Evolutionary conservation across 2,329 filamentous ascomycete genomes (phyloP).

Genomic region (Didymella lethalis): DNA sequence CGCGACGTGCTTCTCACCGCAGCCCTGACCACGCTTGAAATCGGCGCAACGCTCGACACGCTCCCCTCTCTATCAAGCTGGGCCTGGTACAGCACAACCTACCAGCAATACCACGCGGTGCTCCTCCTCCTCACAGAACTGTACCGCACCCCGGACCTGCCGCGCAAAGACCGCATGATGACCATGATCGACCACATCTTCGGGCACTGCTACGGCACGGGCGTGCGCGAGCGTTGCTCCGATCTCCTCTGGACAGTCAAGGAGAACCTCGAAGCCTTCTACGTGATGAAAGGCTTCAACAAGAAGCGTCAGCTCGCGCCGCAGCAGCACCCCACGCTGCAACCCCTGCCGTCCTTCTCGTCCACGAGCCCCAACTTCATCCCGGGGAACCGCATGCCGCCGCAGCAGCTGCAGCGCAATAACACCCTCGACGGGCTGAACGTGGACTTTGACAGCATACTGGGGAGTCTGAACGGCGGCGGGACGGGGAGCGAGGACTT

Average conservation of each 20-base stretch:
- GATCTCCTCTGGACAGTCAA: slow-evolving; percentile 50
- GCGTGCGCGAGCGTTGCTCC: slow-evolving; percentile 45
- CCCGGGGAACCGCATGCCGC: neutral
- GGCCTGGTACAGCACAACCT: slow-evolving; percentile 51
- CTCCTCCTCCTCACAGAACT: slow-evolving; percentile 49
- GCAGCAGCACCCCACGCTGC: slow-evolving; percentile 41
- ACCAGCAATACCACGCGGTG: slow-evolving; percentile 51
- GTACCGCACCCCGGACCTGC: slow-evolving; percentile 48
- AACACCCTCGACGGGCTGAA: slow-evolving; percentile 40
- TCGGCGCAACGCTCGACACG: slow-evolving; percentile 51
- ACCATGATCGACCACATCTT: slow-evolving; percentile 52
- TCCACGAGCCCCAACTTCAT: slow-evolving; percentile 13
- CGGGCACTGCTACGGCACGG: slow-evolving; percentile 50
- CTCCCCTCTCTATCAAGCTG: slow-evolving; percentile 46
- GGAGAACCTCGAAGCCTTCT: slow-evolving; percentile 51
- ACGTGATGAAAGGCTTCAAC: slow-evolving; percentile 50
- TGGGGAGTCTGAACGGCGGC: slow-evolving; percentile 38
- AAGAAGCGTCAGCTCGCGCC: slow-evolving; percentile 36
- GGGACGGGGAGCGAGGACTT: slow-evolving; percentile 12
- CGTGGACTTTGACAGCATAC: slow-evolving; percentile 45
- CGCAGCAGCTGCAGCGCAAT: slow-evolving; percentile 32
- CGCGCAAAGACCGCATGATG: slow-evolving; percentile 48
- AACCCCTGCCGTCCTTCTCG: slow-evolving; percentile 32
- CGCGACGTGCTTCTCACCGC: slow-evolving; percentile 49
- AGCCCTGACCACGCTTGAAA: slow-evolving; percentile 49